Evolutionary conservation across 2,329 filamentous ascomycete genomes (phyloP).

Genomic region (Corynespora cassiicola): DNA sequence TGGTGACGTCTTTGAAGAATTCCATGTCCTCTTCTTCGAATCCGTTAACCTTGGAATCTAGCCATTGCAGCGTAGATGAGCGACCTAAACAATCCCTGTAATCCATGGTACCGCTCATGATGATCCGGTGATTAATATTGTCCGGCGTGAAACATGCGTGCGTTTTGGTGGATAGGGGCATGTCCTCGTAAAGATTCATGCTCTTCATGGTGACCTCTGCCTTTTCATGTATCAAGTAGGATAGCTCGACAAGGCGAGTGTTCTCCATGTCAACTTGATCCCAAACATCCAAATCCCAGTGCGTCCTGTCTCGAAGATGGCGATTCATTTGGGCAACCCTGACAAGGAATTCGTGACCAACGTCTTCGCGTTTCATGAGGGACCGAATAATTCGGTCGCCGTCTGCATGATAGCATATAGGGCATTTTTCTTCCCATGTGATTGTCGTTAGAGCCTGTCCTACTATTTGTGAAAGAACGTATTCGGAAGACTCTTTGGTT

Average conservation of each 20-base stretch:
- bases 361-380: slow-evolving; percentile 1
- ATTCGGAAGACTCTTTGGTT: too few relatives aligned
- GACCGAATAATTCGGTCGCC: not conserved
- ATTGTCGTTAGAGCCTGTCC: slow-evolving; percentile 3
- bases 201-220: not conserved
- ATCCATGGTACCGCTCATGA: not conserved
- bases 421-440: slow-evolving; percentile 3
- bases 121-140: slow-evolving; percentile 1
- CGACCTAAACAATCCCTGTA: slow-evolving; percentile 8
- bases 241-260: not conserved
- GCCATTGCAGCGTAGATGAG: slow-evolving; percentile 1
- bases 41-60: too few relatives aligned
- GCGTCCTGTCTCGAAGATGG: not conserved
- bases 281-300: not conserved
- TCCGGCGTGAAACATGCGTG: not conserved
- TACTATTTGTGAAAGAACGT: not conserved
- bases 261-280: slow-evolving; percentile 1
- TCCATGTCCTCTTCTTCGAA: not conserved
- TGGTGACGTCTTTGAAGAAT: not conserved
- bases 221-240: not conserved
- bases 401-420: slow-evolving; percentile 1
- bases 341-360: slow-evolving; percentile 1
- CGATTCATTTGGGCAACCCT: slow-evolving; percentile 1
- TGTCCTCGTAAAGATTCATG: not conserved
- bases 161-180: slow-evolving; percentile 1